phyloP scores from a whole-genome alignment of 208 protist species.

The Endotrypanum monterogeii region DNA sequence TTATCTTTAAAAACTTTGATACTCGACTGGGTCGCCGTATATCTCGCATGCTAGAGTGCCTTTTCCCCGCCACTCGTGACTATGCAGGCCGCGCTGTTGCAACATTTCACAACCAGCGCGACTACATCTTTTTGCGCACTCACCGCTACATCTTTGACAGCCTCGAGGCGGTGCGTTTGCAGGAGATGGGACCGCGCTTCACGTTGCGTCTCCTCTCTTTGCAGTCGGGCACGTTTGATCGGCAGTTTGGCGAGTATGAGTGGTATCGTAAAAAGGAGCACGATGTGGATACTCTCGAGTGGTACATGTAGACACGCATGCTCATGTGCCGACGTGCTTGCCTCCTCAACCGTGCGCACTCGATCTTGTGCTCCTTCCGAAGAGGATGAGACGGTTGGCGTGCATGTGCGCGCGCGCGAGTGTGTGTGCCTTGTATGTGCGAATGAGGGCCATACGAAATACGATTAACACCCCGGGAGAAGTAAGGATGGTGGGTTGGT shows the following conservation, averaged over 20 bases:
- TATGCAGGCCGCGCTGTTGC: constrained; percentile 90
- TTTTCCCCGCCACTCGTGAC: constrained; percentile 90
- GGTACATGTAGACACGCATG: constrained; percentile 69
- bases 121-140: constrained; percentile 94
- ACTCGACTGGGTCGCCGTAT: constrained; percentile 90
- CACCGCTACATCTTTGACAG: constrained; percentile 95
- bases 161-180: constrained; percentile 84
- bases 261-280: constrained; percentile 94
- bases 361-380: not conserved
- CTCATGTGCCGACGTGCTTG: not conserved
- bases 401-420: not conserved
- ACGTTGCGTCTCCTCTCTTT: constrained; percentile 89
- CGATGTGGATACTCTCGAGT: constrained; percentile 88
- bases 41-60: constrained; percentile 79
- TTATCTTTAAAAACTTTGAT: constrained; percentile 95
- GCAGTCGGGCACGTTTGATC: constrained; percentile 92
- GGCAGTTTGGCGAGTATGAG: constrained; percentile 94
- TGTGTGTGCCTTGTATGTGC: not conserved
- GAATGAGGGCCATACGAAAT: not conserved
- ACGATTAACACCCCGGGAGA: constrained; percentile 3
- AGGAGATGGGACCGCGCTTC: constrained; percentile 94
- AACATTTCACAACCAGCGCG: constrained; percentile 94
- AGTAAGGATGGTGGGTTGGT: not conserved
- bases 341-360: not conserved
- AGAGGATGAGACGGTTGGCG: not conserved